These are phyloP conservation scores for Microdochium trichocladiopsis DNA, from an alignment of 2,329 filamentous ascomycete genomes.

Conservation along the genomic window DNA sequence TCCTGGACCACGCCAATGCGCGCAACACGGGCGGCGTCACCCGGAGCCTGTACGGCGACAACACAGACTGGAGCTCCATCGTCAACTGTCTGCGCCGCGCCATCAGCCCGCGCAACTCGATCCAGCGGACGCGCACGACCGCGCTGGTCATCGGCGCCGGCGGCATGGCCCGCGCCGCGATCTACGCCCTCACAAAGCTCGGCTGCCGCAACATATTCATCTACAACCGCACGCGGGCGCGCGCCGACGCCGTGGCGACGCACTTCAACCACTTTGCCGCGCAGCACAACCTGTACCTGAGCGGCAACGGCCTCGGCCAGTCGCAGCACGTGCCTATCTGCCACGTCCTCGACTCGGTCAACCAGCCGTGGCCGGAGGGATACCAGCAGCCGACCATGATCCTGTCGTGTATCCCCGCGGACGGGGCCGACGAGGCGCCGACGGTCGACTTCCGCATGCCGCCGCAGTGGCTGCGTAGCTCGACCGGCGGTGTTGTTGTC, in stretches of 20 bases:
- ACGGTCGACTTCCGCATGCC: constrained; percentile 66
- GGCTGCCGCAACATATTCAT: constrained; percentile 69
- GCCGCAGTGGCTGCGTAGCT: constrained; percentile 59
- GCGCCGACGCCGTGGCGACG: constrained; percentile 53
- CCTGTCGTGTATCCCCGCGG: constrained; percentile 64
- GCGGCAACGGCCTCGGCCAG: background rate
- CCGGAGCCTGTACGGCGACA: constrained; percentile 48
- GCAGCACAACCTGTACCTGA: constrained; percentile 16
- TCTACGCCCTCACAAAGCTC: constrained; percentile 66
- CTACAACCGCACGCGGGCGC: constrained; percentile 57
- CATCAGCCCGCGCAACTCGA: constrained; percentile 60
- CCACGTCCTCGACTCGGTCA: constrained; percentile 48
- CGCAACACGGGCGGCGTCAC: constrained; percentile 55
- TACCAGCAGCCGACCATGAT: constrained; percentile 63
- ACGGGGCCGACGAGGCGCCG: constrained; percentile 50
- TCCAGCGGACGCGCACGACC: constrained; percentile 44
- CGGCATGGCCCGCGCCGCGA: constrained; percentile 67
- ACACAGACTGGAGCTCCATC: constrained; percentile 32
- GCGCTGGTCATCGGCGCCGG: constrained; percentile 55
- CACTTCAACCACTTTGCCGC: constrained; percentile 56
- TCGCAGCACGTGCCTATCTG: constrained; percentile 23
- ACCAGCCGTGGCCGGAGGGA: constrained; percentile 54
- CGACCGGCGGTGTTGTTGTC: constrained; percentile 66
- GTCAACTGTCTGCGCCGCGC: constrained; percentile 55
- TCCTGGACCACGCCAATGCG: constrained; percentile 48